Evolutionary conservation across 805 yeast genomes (phyloP).

Genomic region (Wickerhamiella nectarea): DNA sequence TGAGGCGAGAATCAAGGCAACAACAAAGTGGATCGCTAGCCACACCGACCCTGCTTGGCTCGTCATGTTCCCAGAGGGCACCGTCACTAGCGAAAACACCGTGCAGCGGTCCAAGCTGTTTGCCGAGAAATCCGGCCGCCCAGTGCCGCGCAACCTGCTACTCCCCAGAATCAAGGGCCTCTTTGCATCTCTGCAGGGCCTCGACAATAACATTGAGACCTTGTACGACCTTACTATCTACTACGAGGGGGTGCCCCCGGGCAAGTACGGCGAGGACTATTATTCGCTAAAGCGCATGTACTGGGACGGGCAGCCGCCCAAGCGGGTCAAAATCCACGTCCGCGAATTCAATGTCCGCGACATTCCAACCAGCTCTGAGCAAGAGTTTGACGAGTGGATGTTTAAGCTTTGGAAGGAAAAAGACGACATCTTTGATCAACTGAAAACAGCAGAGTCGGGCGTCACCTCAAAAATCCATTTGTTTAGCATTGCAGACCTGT

Average conservation of each 20-base stretch:
- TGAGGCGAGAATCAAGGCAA: conserved; percentile 34
- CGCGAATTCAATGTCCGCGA: conserved; percentile 43
- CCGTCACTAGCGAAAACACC: conserved; percentile 63
- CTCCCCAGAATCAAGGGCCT: conserved; percentile 80
- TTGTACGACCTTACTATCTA: conserved; percentile 78
- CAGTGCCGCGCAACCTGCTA: conserved; percentile 43
- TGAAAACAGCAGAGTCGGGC: conserved; percentile 29
- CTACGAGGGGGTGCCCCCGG: conserved; percentile 52
- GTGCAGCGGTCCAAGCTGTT: conserved; percentile 41
- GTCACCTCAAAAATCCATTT: not conserved
- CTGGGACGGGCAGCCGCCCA: conserved; percentile 60
- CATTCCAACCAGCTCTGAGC: conserved; percentile 45
- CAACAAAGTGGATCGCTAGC: conserved; percentile 20
- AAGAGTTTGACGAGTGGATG: conserved; percentile 62
- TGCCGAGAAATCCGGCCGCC: conserved; percentile 34
- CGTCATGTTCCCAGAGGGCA: conserved; percentile 87
- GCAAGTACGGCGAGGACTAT: conserved; percentile 61
- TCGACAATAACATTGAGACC: conserved; percentile 29
- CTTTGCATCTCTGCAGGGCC: conserved; percentile 44
- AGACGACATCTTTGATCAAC: conserved; percentile 54
- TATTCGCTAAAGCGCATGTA: conserved; percentile 54
- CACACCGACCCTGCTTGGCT: conserved; percentile 44
- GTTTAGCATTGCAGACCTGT: not conserved
- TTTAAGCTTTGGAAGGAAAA: conserved; percentile 60
- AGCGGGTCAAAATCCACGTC: conserved; percentile 48